Evolutionary conservation across 257 asterid species (phyloP).

Genomic region (Forsythia viridissima): DNA sequence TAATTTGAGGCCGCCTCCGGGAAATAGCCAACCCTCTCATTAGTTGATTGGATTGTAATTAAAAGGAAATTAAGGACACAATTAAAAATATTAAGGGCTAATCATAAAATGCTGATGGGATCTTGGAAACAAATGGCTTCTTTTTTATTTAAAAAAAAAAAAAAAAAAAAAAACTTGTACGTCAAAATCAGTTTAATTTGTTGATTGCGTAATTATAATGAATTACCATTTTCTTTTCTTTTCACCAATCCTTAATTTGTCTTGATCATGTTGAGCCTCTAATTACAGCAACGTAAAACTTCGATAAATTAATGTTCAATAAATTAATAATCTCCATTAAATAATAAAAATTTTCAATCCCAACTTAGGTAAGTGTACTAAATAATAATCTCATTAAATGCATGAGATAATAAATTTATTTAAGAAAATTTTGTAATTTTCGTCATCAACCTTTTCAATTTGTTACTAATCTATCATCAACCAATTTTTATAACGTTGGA

Average conservation of each 20-base stretch:
- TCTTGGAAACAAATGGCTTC: conserved; percentile 35
- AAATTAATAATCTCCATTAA: too few relatives aligned
- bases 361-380: too few relatives aligned
- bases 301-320: too few relatives aligned
- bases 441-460: too few relatives aligned
- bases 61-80: conserved; percentile 17
- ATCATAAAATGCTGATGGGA: conserved; percentile 42
- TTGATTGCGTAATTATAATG: not conserved
- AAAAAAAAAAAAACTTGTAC: not conserved
- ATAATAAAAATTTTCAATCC: too few relatives aligned
- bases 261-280: conserved; percentile 13
- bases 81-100: conserved; percentile 21
- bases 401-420: too few relatives aligned
- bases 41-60: conserved; percentile 29
- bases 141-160: too few relatives aligned
- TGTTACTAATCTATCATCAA: too few relatives aligned
- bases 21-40: conserved; percentile 13
- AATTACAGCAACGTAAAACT: not conserved
- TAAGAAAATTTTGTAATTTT: too few relatives aligned
- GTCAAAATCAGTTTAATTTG: not conserved
- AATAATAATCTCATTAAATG: too few relatives aligned
- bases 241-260: conserved; percentile 21
- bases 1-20: conserved; percentile 9
- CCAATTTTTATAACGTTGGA: too few relatives aligned
- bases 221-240: not conserved